phyloP scores from a whole-genome alignment of 78 protist genomes.

The Speleostelium caveatum region DNA sequence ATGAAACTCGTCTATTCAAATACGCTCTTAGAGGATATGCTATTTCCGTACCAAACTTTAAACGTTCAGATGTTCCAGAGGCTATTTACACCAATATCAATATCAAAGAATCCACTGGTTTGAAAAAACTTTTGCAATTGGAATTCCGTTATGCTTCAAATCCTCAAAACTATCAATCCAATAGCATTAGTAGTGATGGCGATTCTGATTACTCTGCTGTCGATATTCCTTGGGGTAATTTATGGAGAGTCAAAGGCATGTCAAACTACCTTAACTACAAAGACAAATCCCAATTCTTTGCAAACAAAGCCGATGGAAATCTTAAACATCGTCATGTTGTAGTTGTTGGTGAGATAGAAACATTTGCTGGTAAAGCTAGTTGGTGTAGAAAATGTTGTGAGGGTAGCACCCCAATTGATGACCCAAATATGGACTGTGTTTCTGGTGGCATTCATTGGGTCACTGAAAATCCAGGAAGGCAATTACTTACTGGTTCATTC shows the following conservation, averaged over 20 bases:
- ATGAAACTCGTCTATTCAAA: constrained; percentile 79
- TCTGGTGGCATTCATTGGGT: constrained; percentile 28
- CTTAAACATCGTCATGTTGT: constrained; percentile 55
- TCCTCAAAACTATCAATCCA: not conserved
- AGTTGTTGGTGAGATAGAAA: constrained; percentile 26
- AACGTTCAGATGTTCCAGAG: not conserved
- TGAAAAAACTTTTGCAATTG: constrained; percentile 19
- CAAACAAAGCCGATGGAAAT: not conserved
- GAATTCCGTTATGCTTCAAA: constrained; percentile 7
- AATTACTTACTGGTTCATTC: constrained; percentile 73
- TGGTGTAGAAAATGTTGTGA: constrained; percentile 70
- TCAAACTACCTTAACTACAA: constrained; percentile 28
- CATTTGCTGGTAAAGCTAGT: constrained; percentile 15
- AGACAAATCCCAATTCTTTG: constrained; percentile 74
- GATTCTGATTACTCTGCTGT: constrained; percentile 46
- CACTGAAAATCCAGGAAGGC: constrained; percentile 67
- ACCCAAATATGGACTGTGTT: not conserved
- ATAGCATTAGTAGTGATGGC: not conserved
- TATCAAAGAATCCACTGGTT: constrained; percentile 21
- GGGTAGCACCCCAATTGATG: not conserved
- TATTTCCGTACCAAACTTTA: constrained; percentile 24
- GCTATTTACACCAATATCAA: not conserved
- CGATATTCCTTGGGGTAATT: constrained; percentile 41
- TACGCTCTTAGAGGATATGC: constrained; percentile 80
- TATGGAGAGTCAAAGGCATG: not conserved